Base-by-base conservation (phyloP, 202 grass and related monocot genomes). In the Schoenoplectus tabernaemontani region DNA sequence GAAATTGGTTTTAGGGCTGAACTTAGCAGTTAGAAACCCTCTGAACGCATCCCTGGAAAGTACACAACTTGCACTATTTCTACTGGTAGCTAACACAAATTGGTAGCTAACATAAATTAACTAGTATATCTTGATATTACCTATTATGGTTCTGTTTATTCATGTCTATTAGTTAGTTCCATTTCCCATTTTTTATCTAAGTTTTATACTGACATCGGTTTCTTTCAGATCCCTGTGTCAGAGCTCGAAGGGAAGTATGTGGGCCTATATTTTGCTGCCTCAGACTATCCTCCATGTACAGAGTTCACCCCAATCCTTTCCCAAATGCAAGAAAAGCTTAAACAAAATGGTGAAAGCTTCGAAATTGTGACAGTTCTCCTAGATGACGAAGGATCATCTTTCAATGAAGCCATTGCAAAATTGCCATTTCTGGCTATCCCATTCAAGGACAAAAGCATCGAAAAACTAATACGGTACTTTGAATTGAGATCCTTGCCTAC, bases 341-440 rank as follows among this genome's bases (percentile, higher is more conserved):
- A 88, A 84, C 89, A 90, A 88, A 74, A 15, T 30, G 91, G 87
- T 11, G 73, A 91, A 76, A 87, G 88, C 73, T 93, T 97, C 82
- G 91, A 93, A 86, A 78, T 93, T 65, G 82, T 97, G 19, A 78
- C 64, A 62, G 61, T 91, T 61, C 86, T 79, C 17, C 75, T 97
- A 68, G 91, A 93, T 41, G 59, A 43, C 0, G 82, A 93, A 0
- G 82, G 93, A 51, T 86, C 77, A 59, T 33, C 79, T 17, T 92
- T 85, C 64, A 84, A 83, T 36, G 70, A 86, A 41, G 84, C 72
- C 42, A 68, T 92, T 74, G 78, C 81, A 57, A 86, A 48, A 15
- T 91, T 92, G 80, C 89, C 91, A 80, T 97, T 91, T 89, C 80
- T 93, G 10, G 89, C 89, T 19, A 92, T 93, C 66, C 94, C 94